Base-by-base conservation (phyloP, 2,329 filamentous ascomycete species). In the Sodiomyces alkalinus region DNA sequence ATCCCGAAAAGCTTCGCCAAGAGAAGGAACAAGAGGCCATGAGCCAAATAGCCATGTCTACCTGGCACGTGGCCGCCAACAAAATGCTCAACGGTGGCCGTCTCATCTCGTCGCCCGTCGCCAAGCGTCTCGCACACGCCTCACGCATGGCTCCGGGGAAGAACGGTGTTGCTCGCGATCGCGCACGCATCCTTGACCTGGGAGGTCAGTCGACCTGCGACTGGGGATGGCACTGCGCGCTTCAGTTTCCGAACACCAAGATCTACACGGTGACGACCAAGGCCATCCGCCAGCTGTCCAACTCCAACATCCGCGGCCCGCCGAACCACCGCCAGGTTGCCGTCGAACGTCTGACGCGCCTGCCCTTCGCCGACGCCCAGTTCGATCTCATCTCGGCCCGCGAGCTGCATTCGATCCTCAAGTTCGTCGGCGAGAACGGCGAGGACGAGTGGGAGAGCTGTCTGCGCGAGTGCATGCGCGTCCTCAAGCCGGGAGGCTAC, bases 171-270 rank as follows among this genome's bases (percentile, higher is more conserved):
- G 46, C 53, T 28, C 57, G 58, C 33, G 58, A 68, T 33, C 65
- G 74, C 15, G 58, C 74, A 4, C 64, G 79, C 19, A 77, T 94
- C 32, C 68, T 96, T 16, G 87, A 96, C 47, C 73, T 94, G 19
- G 85, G 81, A 27, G 86, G 86, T 24, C 76, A 87, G 46, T 66
- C 78, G 1, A 73, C 80, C 10, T 87, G 83, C 47, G 85, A 92
- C 52, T 98, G 90, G 90, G 87, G 81, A 14, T 98, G 90, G 90
- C 76, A 90, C 47, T 80, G 83, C 33, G 85, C 90, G 1, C 64
- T 80, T 27, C 78, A 87, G 48, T 90, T 86, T 51, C 82, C 81
- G 12, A 77, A 82, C 48, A 69, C 80, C 32, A 85, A 82, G 48
- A 72, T 94, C 30, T 92, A 86, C 57, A 94, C 87, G 0, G 82